These are phyloP conservation scores for Gilbertella persicaria DNA, from an alignment of 371 early-diverging fungal species.

Conservation along the genomic window DNA sequence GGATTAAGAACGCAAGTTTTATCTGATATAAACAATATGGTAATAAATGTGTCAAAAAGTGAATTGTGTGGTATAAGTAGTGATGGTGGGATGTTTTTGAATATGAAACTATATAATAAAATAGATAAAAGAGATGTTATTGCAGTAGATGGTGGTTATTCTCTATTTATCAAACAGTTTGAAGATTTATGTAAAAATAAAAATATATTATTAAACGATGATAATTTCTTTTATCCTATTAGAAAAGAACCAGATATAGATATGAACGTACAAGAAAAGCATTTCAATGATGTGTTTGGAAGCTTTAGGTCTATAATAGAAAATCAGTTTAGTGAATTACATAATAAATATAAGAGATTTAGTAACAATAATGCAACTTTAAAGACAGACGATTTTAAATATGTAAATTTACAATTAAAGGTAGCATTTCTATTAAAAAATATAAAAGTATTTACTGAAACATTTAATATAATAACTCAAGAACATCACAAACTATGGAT, in stretches of 20 bases:
- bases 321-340: not conserved
- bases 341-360: conserved; percentile 5
- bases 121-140: not conserved
- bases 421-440: conserved; percentile 1
- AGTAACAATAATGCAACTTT: conserved; percentile 1
- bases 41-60: not conserved
- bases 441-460: conserved; percentile 1
- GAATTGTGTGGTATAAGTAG: not conserved
- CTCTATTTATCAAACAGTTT: too few relatives aligned
- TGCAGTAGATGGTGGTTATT: conserved; percentile 1
- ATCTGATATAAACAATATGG: conserved; percentile 1
- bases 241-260: not conserved
- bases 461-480: conserved; percentile 2
- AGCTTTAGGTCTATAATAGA: conserved; percentile 1
- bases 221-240: conserved; percentile 7
- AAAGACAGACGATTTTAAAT: conserved; percentile 1
- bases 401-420: conserved; percentile 3
- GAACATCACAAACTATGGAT: conserved; percentile 3
- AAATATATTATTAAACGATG: too few relatives aligned
- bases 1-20: conserved; percentile 4
- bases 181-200: too few relatives aligned
- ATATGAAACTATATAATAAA: conserved; percentile 2
- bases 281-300: conserved; percentile 3
- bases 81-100: conserved; percentile 6
- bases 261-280: not conserved